Percentiles rank a stretch among this genome's conserved stretches.
Evolutionary conservation across 805 yeast genomes (phyloP).

Genomic region (Debaryomyces tyrocola): DNA sequence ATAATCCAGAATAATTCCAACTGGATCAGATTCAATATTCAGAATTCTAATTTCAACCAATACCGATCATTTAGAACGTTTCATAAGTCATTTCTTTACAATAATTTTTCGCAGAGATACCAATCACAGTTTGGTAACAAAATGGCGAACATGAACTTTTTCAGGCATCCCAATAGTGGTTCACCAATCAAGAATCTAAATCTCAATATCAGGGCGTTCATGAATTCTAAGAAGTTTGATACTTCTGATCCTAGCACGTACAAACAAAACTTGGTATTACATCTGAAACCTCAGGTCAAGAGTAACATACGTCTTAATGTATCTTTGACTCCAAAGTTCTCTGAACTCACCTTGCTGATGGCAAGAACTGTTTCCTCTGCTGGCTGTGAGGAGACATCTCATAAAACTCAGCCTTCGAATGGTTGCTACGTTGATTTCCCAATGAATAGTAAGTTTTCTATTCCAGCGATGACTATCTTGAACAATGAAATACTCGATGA

Average conservation of each 20-base stretch:
- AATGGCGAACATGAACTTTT: neutral
- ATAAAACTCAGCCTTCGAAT: slow-evolving; percentile 9
- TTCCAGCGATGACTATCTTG: slow-evolving; percentile 34
- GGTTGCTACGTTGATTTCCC: slow-evolving; percentile 39
- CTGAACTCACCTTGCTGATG: slow-evolving; percentile 19
- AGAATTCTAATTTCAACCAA: neutral
- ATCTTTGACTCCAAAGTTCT: slow-evolving; percentile 25
- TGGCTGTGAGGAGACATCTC: slow-evolving; percentile 14
- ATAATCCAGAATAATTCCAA: neutral
- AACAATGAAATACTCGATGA: slow-evolving; percentile 41
- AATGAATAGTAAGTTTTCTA: slow-evolving; percentile 20
- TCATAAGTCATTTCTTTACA: slow-evolving; percentile 19
- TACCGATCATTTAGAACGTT: slow-evolving; percentile 1
- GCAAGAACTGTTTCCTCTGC: slow-evolving; percentile 19
- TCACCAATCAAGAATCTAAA: neutral
- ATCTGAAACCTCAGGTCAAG: neutral
- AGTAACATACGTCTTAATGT: slow-evolving; percentile 24
- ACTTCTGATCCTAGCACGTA: neutral
- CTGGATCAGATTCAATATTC: slow-evolving; percentile 3
- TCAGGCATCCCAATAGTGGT: neutral
- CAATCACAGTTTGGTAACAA: slow-evolving; percentile 8
- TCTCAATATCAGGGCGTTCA: neutral
- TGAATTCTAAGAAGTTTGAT: neutral
- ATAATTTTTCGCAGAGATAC: slow-evolving; percentile 22
- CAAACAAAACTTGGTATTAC: neutral